Conservation (phyloP, 306 rosid genomes). For the Cucurbita argyrosperma region DNA sequence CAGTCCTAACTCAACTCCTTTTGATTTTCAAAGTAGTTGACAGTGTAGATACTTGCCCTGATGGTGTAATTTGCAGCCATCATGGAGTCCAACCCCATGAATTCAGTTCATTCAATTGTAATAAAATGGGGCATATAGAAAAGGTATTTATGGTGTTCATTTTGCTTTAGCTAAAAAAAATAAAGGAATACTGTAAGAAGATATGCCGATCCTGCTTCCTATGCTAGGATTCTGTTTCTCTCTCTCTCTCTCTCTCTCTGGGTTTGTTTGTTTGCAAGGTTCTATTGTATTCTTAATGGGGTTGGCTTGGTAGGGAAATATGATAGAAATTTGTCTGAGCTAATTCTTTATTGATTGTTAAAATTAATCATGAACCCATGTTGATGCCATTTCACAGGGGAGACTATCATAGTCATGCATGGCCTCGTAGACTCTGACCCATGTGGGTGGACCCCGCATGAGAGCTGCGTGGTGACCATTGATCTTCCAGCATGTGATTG, state of each 20-base stretch:
- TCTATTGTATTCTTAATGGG: neutral
- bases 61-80: constrained; percentile 2
- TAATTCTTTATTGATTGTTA: neutral
- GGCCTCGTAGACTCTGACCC: neutral
- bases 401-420: neutral
- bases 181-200: neutral
- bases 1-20: neutral
- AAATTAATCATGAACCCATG: constrained; percentile 2
- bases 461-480: neutral
- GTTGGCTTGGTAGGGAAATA: neutral
- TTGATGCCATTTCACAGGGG: constrained; percentile 1
- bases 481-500: neutral
- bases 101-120: neutral
- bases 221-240: neutral
- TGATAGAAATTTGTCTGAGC: neutral
- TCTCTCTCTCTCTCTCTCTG: neutral
- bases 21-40: neutral
- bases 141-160: neutral
- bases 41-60: neutral
- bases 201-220: neutral
- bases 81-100: neutral
- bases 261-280: neutral
- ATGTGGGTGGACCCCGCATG: neutral
- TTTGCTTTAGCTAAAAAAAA: neutral
- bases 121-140: neutral